These are phyloP conservation scores for Crucibulum parvulum DNA, from an alignment of 1,284 basidiomycete genomes.

Conservation along the genomic window DNA sequence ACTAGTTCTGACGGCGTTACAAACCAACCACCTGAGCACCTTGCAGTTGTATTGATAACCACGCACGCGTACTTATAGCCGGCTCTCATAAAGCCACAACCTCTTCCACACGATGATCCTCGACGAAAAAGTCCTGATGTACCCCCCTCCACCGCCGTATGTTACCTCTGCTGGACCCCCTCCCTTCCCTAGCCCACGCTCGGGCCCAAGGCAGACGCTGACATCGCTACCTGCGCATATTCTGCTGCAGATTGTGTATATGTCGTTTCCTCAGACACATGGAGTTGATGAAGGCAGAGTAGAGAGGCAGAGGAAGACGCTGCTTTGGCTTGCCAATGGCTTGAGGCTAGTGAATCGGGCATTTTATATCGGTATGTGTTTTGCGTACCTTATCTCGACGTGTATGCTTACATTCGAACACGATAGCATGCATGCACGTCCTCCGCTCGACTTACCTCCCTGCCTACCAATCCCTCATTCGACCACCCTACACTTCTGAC, in stretches of 20 bases:
- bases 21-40: no score
- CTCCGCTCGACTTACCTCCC: conserved; percentile 76
- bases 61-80: no score
- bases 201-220: conserved; percentile 10
- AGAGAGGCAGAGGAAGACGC: conserved; percentile 64
- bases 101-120: conserved; percentile 36
- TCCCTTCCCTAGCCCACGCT: background rate
- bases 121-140: conserved; percentile 42
- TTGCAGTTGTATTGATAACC: no score
- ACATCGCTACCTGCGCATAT: conserved; percentile 52
- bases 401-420: background rate
- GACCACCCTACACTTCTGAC: conserved; percentile 73
- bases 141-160: conserved; percentile 35
- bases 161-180: conserved; percentile 9
- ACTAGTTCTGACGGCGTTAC: no score
- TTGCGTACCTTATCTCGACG: background rate
- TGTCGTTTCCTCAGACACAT: conserved; percentile 55
- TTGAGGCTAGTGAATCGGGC: conserved; percentile 70
- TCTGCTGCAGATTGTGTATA: conserved; percentile 67
- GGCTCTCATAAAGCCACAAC: background rate
- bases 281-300: conserved; percentile 43
- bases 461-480: conserved; percentile 66
- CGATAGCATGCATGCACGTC: conserved; percentile 77
- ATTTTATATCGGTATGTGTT: conserved; percentile 64
- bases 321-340: conserved; percentile 71